These are phyloP conservation scores for Linum tenue DNA, from an alignment of 345 rosid genomes.

Conservation along the genomic window DNA sequence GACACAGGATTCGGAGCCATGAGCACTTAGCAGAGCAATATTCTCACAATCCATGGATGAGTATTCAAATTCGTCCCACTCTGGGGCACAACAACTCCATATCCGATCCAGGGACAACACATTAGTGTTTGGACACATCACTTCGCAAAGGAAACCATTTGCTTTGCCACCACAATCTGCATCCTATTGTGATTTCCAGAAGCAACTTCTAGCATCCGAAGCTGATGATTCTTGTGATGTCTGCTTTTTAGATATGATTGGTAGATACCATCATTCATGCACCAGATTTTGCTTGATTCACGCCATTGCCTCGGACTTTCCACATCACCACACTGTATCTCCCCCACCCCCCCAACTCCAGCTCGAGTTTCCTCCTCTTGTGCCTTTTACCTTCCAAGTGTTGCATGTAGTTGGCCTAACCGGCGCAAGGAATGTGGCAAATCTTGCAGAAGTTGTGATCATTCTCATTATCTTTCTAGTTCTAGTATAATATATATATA, in stretches of 20 bases:
- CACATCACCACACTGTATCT: too few relatives aligned
- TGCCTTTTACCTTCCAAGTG: not conserved
- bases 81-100: too few relatives aligned
- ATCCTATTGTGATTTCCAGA: not conserved
- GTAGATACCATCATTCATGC: not conserved
- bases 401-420: not conserved
- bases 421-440: not conserved
- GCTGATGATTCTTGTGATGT: not conserved
- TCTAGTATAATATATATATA: too few relatives aligned
- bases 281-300: not conserved
- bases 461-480: too few relatives aligned
- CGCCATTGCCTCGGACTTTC: not conserved
- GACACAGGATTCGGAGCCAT: too few relatives aligned
- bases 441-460: not conserved
- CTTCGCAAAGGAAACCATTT: too few relatives aligned
- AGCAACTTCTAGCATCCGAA: not conserved
- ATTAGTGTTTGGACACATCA: too few relatives aligned
- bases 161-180: not conserved
- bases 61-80: too few relatives aligned
- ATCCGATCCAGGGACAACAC: too few relatives aligned
- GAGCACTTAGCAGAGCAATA: too few relatives aligned
- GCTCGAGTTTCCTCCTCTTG: not conserved
- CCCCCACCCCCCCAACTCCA: not conserved
- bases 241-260: not conserved
- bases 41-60: too few relatives aligned